Base-by-base conservation (phyloP, 2,329 filamentous ascomycete genomes). In the Lachnellula hyalina region DNA sequence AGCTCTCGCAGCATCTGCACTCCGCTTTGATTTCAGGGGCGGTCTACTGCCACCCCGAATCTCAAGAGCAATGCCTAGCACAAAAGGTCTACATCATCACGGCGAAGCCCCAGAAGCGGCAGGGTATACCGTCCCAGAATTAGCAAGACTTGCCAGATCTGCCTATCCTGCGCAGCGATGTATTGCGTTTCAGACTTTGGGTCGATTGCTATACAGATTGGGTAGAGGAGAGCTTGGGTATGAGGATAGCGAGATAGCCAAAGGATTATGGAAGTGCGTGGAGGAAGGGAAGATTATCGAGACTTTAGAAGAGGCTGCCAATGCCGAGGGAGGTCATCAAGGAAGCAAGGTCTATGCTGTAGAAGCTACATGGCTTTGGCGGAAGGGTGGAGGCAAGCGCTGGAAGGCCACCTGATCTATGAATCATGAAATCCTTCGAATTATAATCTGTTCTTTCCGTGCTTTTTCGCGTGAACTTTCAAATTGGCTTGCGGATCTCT, bases 11-110 rank as follows among this genome's bases (percentile, higher is more conserved):
- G 78, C 92, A 1, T 84, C 87, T 1, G 83, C 88, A 35, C 79
- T 99, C 49, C 88, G 94, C 54, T 99, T 97, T 76, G 87, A 92
- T 69, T 96, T 99, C 70, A 81, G 79, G 49, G 94, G 93, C 58
- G 79, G 80, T 0, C 78, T 99, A 2, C 78, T 99, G 12, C 84
- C 93, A 0, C 94, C 94, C 0, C 79, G 83, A 48, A 80, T 84
- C 35, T 85, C 90, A 25, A 80, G 91, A 53, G 77, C 81, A 2
- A 84, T 97, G 25, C 89, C 93, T 5, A 83, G 83, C 1, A 85
- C 84, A 12, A 82, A 86, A 56, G 94, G 94, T 0, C 79, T 99
- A 14, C 94, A 99, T 71, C 93, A 99, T 71, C 94, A 99, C 70
- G 91, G 88, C 59, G 84, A 92, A 55, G 92, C 93, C 1, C 94